These are phyloP conservation scores for Trichoderma sp. DNA, from an alignment of 2,329 filamentous ascomycete species.

Conservation along the genomic window DNA sequence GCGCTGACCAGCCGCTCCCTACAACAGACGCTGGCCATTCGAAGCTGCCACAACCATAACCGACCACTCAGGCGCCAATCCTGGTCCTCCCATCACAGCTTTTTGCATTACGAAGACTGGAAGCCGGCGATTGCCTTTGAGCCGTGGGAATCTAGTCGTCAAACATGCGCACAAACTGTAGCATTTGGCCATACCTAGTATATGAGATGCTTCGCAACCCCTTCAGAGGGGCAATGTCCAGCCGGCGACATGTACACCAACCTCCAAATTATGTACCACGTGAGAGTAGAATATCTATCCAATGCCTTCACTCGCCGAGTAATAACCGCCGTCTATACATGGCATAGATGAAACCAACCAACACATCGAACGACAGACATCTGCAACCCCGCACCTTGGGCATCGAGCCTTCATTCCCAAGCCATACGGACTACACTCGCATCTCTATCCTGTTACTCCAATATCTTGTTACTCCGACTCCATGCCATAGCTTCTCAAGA, in stretches of 20 bases:
- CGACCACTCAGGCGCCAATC: background rate
- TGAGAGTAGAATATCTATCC: too few relatives aligned
- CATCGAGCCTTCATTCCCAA: background rate
- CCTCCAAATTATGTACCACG: too few relatives aligned
- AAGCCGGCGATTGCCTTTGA: background rate
- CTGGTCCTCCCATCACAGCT: background rate
- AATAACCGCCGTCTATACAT: too few relatives aligned
- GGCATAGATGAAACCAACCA: too few relatives aligned
- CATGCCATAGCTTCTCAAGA: background rate
- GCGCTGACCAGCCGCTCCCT: too few relatives aligned
- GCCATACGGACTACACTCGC: background rate
- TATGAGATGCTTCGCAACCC: too few relatives aligned
- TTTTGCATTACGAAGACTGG: background rate
- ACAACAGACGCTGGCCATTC: background rate
- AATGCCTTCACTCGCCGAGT: too few relatives aligned
- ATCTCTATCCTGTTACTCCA: background rate
- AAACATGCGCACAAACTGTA: background rate
- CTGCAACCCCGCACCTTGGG: background rate
- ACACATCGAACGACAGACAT: too few relatives aligned
- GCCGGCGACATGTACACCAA: too few relatives aligned
- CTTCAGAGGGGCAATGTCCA: too few relatives aligned
- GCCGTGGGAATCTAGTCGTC: background rate
- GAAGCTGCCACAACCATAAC: background rate
- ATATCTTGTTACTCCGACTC: background rate
- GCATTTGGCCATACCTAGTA: too few relatives aligned